Percentiles rank a stretch among this genome's conserved stretches.
Evolutionary conservation across 2,329 filamentous ascomycete species (phyloP).

Genomic region (Sclerotinia spermophila): DNA sequence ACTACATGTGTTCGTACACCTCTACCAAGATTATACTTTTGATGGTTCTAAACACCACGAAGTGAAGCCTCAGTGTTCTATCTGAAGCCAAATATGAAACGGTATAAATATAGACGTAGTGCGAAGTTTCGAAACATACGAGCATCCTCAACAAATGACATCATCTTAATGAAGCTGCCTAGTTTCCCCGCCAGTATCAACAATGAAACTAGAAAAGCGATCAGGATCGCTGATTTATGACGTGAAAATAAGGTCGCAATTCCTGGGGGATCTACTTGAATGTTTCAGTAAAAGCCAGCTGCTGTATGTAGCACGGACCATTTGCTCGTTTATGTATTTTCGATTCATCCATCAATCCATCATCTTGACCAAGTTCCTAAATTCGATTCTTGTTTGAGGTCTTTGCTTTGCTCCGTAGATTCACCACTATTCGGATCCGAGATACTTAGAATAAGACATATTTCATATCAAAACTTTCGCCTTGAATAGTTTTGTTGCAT

Average conservation of each 20-base stretch:
- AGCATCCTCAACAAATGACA: neutral
- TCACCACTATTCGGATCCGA: neutral
- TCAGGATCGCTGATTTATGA: neutral
- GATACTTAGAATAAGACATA: neutral
- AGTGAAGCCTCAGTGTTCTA: neutral
- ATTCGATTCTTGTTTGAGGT: neutral
- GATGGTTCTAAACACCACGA: too few species aligned
- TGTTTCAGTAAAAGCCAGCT: too few species aligned
- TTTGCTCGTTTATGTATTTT: neutral
- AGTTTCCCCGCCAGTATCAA: too few species aligned
- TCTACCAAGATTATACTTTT: too few species aligned
- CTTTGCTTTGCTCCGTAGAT: neutral
- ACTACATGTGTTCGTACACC: too few species aligned
- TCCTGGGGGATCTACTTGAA: neutral
- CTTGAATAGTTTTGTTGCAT: too few species aligned
- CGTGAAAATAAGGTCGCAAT: neutral
- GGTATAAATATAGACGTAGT: neutral
- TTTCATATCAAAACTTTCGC: neutral
- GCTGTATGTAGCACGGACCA: too few species aligned
- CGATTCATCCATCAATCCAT: neutral
- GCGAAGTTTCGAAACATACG: neutral
- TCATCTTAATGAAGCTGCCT: neutral
- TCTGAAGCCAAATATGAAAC: neutral
- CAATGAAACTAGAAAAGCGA: too few species aligned
- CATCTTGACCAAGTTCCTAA: neutral